These are phyloP conservation scores for Yarrowia porcina DNA, from an alignment of 805 yeast species.

Conservation along the genomic window DNA sequence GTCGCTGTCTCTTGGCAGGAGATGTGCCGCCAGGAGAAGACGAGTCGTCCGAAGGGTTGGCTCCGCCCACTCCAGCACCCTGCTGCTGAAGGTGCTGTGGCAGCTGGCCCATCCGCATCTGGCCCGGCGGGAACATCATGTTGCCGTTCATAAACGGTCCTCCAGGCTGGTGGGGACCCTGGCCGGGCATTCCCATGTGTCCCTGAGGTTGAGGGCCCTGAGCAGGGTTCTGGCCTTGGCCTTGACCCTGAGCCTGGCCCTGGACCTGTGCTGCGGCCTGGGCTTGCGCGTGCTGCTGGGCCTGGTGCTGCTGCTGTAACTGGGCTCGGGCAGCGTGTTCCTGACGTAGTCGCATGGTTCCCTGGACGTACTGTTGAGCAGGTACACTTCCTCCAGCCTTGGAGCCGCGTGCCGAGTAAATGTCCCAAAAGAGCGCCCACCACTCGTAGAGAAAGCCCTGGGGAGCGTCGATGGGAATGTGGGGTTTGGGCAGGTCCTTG, in stretches of 20 bases:
- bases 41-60: conserved; percentile 33
- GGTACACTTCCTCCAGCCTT: conserved; percentile 54
- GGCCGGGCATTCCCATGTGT: conserved; percentile 29
- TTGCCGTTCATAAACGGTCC: conserved; percentile 25
- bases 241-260: conserved; percentile 30
- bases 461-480: conserved; percentile 64
- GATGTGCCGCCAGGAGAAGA: conserved; percentile 35
- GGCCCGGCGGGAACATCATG: conserved; percentile 15
- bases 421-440: conserved; percentile 97
- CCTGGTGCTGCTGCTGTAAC: conserved; percentile 32
- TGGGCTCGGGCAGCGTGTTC: conserved; percentile 31
- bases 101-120: conserved; percentile 10
- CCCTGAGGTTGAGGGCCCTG: conserved; percentile 29
- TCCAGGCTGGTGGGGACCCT: conserved; percentile 28
- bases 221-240: conserved; percentile 29
- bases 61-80: conserved; percentile 25
- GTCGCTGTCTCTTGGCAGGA: conserved; percentile 40
- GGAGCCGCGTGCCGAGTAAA: conserved; percentile 74
- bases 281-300: conserved; percentile 30
- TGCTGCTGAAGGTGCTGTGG: conserved; percentile 26
- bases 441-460: conserved; percentile 86
- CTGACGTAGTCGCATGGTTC: conserved; percentile 42
- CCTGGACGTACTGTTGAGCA: conserved; percentile 70
- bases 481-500: conserved; percentile 30
- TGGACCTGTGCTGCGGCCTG: conserved; percentile 33